Evolutionary conservation across 208 protist genomes (phyloP), one percentile per base, ranked within the genome.

Genomic region (Trypanosoma melophagium): DNA sequence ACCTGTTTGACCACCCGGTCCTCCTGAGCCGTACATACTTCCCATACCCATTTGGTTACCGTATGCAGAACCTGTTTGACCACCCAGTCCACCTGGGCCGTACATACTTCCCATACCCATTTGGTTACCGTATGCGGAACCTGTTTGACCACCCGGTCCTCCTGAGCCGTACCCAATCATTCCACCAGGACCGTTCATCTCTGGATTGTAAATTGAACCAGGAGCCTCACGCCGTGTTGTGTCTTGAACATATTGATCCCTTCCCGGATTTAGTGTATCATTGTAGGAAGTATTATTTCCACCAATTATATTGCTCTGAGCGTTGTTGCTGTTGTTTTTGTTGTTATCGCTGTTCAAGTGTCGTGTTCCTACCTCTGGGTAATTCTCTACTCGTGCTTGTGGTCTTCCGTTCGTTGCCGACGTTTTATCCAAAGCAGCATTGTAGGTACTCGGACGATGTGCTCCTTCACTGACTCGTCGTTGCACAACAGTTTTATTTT

Each of bases 61-160:
- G 55, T 77, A 82, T 71, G 83, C 81, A 50, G 69, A 80, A n/a
- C 81, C 28, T 5, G 5, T 35, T 35, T 35, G 28, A 5, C 3
- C 3, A 7, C 28, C 28, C 5, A 5, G 28, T 35, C 28, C 28
- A 35, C 28, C 28, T 35, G 24, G 58, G 62, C 64, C 78, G 42
- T 79, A 78, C 64, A 80, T 67, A 47, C 24, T 41, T 28, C 53
- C 53, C 53, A 58, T 58, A 16, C 51, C 51, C 21, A n/a, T 55
- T 55, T 55, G 51, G 10, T 14, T 50, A 19, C 45, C 45, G 45
- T 50, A 50, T 19, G 45, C 45, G 5, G 28, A 35, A 35, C 28
- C 28, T 5, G 5, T 35, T 35, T 5, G 28, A 5, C 28, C 3
- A 7, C 5, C 28, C 5, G 28, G 28, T 35, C 1, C 28, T 7